These are phyloP conservation scores for Penicillium simplicissimum DNA, from an alignment of 495 filamentous ascomycete species.

Conservation along the genomic window DNA sequence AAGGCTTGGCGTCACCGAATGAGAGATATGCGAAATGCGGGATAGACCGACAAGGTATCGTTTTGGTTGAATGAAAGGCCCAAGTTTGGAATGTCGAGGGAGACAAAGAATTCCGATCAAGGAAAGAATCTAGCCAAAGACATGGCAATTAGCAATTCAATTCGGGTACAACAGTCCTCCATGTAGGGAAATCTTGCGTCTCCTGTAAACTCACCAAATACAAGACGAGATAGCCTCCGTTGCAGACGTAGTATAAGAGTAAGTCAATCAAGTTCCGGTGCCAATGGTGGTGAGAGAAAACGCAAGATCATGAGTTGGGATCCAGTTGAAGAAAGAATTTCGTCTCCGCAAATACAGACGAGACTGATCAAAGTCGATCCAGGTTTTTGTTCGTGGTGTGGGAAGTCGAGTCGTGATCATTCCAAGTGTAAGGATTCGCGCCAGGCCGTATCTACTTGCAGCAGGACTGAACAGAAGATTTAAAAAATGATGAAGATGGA, in stretches of 20 bases:
- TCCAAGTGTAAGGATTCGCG: conserved; percentile 12
- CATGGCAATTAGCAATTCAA: background rate
- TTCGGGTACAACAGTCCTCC: background rate
- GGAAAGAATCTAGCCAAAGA: background rate
- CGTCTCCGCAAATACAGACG: background rate
- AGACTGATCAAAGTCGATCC: background rate
- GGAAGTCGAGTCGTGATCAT: conserved; percentile 10
- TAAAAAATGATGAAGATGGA: conserved; percentile 10
- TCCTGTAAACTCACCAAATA: conserved; percentile 15
- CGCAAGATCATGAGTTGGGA: background rate
- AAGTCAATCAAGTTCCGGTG: background rate
- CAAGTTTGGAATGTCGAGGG: background rate
- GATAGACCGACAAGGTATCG: background rate
- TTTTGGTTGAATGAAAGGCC: background rate
- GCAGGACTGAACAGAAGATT: conserved; percentile 20
- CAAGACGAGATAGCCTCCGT: background rate
- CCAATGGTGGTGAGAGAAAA: background rate
- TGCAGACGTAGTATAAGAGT: background rate
- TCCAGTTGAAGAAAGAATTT: background rate
- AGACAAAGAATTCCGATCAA: background rate
- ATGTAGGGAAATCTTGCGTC: no score
- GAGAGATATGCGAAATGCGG: background rate
- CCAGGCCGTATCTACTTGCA: conserved; percentile 17
- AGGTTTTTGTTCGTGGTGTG: conserved; percentile 4
- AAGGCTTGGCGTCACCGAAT: background rate